Evolutionary conservation across 345 rosid species (phyloP).

Genomic region (Ceriops zippeliana): DNA sequence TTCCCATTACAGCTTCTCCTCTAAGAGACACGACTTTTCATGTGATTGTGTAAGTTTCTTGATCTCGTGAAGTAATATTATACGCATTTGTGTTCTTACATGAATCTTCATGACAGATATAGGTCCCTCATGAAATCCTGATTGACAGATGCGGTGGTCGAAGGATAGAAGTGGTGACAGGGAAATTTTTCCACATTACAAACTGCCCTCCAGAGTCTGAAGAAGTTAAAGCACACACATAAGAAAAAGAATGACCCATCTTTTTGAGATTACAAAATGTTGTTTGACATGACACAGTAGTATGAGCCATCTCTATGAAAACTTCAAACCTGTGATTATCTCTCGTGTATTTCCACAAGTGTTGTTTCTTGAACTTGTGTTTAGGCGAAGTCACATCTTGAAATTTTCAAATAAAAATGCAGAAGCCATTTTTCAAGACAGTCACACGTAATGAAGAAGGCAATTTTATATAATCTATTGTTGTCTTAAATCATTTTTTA

Average conservation of each 20-base stretch:
- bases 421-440: slow-evolving; percentile 58
- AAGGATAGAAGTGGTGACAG: no score
- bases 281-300: no score
- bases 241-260: background rate
- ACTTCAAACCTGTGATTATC: background rate
- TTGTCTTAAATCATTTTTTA: background rate
- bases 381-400: slow-evolving; percentile 72
- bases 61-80: no score
- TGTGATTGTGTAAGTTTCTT: no score
- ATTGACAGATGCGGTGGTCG: no score
- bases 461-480: slow-evolving; percentile 16
- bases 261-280: background rate
- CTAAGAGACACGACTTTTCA: background rate
- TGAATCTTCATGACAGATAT: no score
- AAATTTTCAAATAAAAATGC: slow-evolving; percentile 74
- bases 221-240: no score
- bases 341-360: background rate
- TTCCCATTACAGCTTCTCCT: background rate
- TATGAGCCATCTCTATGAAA: slow-evolving; percentile 1
- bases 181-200: no score
- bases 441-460: slow-evolving; percentile 57
- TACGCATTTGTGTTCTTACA: no score
- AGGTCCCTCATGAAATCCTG: no score
- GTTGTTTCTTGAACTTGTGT: slow-evolving; percentile 5
- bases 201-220: no score